Base-by-base conservation (phyloP, 2,329 filamentous ascomycete genomes). In the Alternaria longipes region DNA sequence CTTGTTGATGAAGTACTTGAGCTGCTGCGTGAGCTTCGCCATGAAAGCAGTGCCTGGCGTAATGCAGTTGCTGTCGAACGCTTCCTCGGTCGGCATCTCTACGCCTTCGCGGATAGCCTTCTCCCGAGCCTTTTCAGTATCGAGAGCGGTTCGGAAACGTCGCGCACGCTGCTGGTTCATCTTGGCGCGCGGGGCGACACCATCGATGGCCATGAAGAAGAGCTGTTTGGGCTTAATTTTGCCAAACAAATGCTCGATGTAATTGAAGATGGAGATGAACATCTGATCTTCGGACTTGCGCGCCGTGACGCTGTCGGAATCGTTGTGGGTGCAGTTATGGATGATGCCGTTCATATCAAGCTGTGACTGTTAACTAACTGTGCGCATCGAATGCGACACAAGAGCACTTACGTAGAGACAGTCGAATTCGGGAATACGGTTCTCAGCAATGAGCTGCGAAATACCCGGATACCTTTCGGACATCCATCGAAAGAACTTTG, bases 211-310 rank as follows among this genome's bases (percentile, higher is more conserved):
- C 95, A 99, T 99, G 84, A 97, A 99, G 83, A 99, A 99, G 36
- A 99, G 87, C 84, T 97, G 90, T 82, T 97, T 94, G 12, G 95
- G 95, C 81, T 98, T 98, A 78, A 99, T 99, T 81, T 97, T 99
- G 72, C 94, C 94, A 80, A 97, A 99, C 54, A 99, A 82, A 82
- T 99, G 95, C 81, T 99, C 95, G 69, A 99, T 99, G 80, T 99
- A 99, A 82, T 98, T 98, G 87, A 99, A 99, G 74, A 99, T 99
- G 60, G 93, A 91, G 70, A 99, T 97, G 78, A 99, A 99, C 95
- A 99, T 99, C 80, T 97, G 92, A 79, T 99, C 94, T 79, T 99
- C 96, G 59, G 91, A 94, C 81, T 98, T 90, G 56, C 95, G 93
- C 74, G 96, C 96, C 1, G 92, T 93, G 4, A 93, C 89, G 77